A percentile compares a stretch with the other conserved stretches of the same genome.
phyloP scores from a whole-genome alignment of 345 rosid species.

The Linum tenue region DNA sequence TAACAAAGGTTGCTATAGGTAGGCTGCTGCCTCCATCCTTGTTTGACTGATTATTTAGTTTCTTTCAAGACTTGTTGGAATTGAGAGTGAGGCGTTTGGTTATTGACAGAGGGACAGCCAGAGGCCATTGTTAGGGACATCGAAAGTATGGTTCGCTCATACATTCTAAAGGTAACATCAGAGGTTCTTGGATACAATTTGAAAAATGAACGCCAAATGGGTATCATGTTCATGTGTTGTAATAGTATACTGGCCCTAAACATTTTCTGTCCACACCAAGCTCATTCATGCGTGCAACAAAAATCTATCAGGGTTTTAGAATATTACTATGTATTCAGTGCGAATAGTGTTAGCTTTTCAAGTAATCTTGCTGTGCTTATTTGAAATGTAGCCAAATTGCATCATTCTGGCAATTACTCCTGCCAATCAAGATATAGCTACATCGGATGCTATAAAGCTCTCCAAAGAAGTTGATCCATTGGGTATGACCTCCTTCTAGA shows the following conservation, averaged over 20 bases:
- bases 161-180: constrained; percentile 43
- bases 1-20: constrained; percentile 67
- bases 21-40: constrained; percentile 8
- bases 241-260: background rate
- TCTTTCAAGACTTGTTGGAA: background rate
- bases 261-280: background rate
- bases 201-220: background rate
- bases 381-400: constrained; percentile 38
- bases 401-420: constrained; percentile 62
- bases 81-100: constrained; percentile 12
- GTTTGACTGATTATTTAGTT: background rate
- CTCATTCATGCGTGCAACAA: background rate
- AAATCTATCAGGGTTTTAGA: background rate
- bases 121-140: constrained; percentile 50
- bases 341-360: background rate
- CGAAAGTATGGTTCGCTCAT: constrained; percentile 55
- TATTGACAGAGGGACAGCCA: constrained; percentile 50
- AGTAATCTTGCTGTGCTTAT: constrained; percentile 1
- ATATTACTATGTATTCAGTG: background rate
- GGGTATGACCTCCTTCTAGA: constrained; percentile 20
- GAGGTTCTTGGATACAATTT: background rate
- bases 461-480: constrained; percentile 61
- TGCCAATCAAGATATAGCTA: constrained; percentile 68
- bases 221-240: background rate
- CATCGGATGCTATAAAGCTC: constrained; percentile 63